phyloP scores from a whole-genome alignment of 2,329 filamentous ascomycete genomes.

The Colletotrichum shisoi region DNA sequence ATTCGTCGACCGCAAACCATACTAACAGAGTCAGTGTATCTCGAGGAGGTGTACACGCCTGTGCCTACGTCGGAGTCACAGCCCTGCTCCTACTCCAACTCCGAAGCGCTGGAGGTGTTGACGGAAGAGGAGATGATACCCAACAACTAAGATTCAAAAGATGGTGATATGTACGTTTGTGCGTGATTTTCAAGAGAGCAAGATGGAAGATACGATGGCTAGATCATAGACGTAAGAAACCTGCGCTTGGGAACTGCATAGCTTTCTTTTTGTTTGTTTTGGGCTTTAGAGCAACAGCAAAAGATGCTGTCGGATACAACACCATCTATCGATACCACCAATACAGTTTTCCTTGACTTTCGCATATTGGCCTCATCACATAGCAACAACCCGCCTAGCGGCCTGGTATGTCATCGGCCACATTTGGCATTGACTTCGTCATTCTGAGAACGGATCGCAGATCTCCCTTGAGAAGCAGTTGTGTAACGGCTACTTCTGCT shows the following conservation, averaged over 20 bases:
- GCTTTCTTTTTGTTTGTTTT: neutral
- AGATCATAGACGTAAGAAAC: slow-evolving; percentile 25
- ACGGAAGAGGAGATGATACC: slow-evolving; percentile 31
- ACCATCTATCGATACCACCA: slow-evolving; percentile 8
- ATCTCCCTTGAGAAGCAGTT: too few species aligned
- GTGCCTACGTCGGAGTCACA: neutral
- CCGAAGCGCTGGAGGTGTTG: slow-evolving; percentile 23
- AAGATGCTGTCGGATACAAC: neutral
- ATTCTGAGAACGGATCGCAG: too few species aligned
- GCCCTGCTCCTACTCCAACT: neutral
- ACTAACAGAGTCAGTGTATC: slow-evolving; percentile 33
- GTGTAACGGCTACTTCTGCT: too few species aligned
- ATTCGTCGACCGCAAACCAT: fast-evolving
- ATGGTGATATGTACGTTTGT: neutral
- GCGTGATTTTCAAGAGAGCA: neutral
- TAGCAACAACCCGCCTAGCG: too few species aligned
- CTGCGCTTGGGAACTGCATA: slow-evolving; percentile 5
- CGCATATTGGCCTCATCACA: too few species aligned
- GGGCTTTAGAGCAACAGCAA: neutral
- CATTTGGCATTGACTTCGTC: too few species aligned
- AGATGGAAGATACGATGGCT: slow-evolving; percentile 14
- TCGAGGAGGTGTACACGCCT: slow-evolving; percentile 33
- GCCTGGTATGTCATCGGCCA: too few species aligned
- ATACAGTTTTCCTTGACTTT: slow-evolving; percentile 11
- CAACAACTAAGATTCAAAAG: slow-evolving; percentile 19